phyloP scores from a whole-genome alignment of 805 yeast genomes.

The Saccharomycodes ludwigii region DNA sequence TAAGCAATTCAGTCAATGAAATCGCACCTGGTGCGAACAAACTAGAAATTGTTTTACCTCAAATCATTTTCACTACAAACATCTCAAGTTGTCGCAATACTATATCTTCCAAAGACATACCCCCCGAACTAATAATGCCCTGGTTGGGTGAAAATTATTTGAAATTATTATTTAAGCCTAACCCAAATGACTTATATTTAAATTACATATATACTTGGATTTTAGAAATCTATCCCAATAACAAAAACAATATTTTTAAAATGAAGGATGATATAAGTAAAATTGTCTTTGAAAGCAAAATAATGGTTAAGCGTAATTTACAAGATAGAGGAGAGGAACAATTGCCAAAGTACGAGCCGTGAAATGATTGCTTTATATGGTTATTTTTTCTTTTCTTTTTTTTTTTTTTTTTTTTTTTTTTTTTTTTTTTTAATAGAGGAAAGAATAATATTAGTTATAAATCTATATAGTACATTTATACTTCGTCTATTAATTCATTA shows the following conservation, averaged over 20 bases:
- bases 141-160: slow-evolving; percentile 7
- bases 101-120: neutral
- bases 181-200: slow-evolving; percentile 3
- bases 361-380: no score
- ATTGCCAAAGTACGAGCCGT: slow-evolving; percentile 4
- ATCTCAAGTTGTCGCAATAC: slow-evolving; percentile 1
- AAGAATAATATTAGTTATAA: no score
- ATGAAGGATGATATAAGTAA: slow-evolving; percentile 4
- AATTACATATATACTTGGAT: slow-evolving; percentile 4
- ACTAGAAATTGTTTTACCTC: slow-evolving; percentile 1
- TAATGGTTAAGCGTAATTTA: neutral
- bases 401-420: no score
- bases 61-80: slow-evolving; percentile 1
- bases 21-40: slow-evolving; percentile 3
- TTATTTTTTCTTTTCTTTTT: no score
- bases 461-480: no score
- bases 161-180: slow-evolving; percentile 1
- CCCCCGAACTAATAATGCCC: slow-evolving; percentile 5
- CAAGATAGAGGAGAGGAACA: slow-evolving; percentile 2
- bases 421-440: no score
- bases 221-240: slow-evolving; percentile 2
- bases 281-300: slow-evolving; percentile 1
- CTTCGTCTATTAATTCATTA: no score
- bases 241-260: slow-evolving; percentile 5
- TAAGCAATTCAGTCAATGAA: neutral